Conservation (phyloP, 2,329 filamentous ascomycete genomes). For the Bipolaris victoriae region DNA sequence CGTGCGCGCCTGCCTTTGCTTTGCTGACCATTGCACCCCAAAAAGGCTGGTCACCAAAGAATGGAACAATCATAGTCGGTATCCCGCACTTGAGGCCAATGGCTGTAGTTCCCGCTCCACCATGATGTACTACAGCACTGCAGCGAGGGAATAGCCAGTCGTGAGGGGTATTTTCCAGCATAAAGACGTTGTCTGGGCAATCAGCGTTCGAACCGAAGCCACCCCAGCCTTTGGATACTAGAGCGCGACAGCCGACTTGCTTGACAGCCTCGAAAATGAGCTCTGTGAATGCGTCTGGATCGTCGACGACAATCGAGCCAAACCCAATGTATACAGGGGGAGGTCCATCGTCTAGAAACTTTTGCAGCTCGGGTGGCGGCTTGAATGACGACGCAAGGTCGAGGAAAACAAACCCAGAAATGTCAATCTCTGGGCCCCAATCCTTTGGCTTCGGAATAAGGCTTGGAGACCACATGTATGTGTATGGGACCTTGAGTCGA, state of each 20-base stretch:
- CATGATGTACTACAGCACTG: slow-evolving; percentile 72
- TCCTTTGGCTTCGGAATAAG: slow-evolving; percentile 71
- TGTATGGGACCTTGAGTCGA: slow-evolving; percentile 75
- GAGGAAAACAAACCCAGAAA: slow-evolving; percentile 80
- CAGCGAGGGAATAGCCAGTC: slow-evolving; percentile 78
- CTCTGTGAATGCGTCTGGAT: slow-evolving; percentile 70
- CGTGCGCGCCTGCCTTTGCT: slow-evolving; percentile 67
- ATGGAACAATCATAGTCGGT: slow-evolving; percentile 78
- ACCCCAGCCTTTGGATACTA: slow-evolving; percentile 79
- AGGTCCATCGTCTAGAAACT: slow-evolving; percentile 50
- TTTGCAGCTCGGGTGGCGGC: slow-evolving; percentile 61
- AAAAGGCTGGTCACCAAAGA: slow-evolving; percentile 81
- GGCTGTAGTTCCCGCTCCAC: slow-evolving; percentile 78
- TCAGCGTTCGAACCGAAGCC: slow-evolving; percentile 65
- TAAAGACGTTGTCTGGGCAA: slow-evolving; percentile 65
- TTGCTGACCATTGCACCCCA: slow-evolving; percentile 74
- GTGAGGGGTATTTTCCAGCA: slow-evolving; percentile 76
- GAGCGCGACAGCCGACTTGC: slow-evolving; percentile 69
- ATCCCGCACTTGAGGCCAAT: slow-evolving; percentile 73
- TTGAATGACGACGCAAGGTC: slow-evolving; percentile 68
- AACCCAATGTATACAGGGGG: slow-evolving; percentile 77
- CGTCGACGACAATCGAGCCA: slow-evolving; percentile 76
- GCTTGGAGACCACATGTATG: slow-evolving; percentile 69
- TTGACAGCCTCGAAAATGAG: slow-evolving; percentile 74
- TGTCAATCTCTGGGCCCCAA: slow-evolving; percentile 73